Conservation (phyloP, 495 filamentous ascomycete species). For the Aspergillus coremiiformis region DNA sequence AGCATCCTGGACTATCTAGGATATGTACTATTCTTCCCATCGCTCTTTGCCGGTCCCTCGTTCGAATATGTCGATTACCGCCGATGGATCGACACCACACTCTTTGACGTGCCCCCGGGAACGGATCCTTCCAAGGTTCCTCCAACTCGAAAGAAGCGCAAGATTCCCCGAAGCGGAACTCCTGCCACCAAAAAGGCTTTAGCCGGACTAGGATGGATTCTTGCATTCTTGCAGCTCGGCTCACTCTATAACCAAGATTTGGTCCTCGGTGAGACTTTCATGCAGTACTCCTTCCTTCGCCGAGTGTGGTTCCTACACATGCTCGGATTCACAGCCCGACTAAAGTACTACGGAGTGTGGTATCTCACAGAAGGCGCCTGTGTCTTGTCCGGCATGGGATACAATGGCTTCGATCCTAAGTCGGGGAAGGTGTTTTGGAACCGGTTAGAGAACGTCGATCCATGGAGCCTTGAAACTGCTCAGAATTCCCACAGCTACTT, state of each 20-base stretch:
- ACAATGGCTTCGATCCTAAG: slow-evolving; percentile 80
- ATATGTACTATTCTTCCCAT: slow-evolving; percentile 92
- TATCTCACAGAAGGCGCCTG: slow-evolving; percentile 87
- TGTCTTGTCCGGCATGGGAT: slow-evolving; percentile 88
- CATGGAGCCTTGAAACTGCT: slow-evolving; percentile 73
- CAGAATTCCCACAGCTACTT: slow-evolving; percentile 87
- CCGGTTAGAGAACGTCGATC: slow-evolving; percentile 77
- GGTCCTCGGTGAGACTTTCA: slow-evolving; percentile 53
- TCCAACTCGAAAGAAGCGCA: slow-evolving; percentile 83
- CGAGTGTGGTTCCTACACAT: slow-evolving; percentile 74
- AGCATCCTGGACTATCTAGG: slow-evolving; percentile 70
- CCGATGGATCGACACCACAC: slow-evolving; percentile 85
- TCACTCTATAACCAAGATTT: slow-evolving; percentile 54
- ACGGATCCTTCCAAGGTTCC: slow-evolving; percentile 74
- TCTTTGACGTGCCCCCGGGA: slow-evolving; percentile 80
- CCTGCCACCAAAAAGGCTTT: slow-evolving; percentile 74
- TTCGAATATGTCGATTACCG: slow-evolving; percentile 93
- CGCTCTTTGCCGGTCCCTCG: slow-evolving; percentile 76
- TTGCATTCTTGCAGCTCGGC: slow-evolving; percentile 67
- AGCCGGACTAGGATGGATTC: slow-evolving; percentile 69
- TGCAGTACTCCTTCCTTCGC: slow-evolving; percentile 58
- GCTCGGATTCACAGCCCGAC: slow-evolving; percentile 68
- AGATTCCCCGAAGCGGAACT: slow-evolving; percentile 83
- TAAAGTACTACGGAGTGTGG: slow-evolving; percentile 97
- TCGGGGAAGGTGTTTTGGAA: slow-evolving; percentile 84